phyloP scores from a whole-genome alignment of 2,329 filamentous ascomycete species.

The Ophiostoma australiae region DNA sequence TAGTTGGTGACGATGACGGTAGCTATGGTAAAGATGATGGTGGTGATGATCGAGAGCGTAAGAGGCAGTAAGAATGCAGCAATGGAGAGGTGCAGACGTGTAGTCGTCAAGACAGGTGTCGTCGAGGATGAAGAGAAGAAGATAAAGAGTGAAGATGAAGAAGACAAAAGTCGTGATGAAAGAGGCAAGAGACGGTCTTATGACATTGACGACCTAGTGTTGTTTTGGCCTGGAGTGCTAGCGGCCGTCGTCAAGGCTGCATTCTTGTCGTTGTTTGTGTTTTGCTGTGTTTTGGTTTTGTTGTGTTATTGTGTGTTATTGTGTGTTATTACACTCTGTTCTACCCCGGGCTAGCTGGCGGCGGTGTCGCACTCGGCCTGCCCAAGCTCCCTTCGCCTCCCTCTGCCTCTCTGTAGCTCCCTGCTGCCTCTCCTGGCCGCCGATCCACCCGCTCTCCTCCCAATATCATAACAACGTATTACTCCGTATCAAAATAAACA shows the following conservation, averaged over 20 bases:
- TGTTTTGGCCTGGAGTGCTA: not conserved
- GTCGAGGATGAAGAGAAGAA: not conserved
- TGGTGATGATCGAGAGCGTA: not conserved
- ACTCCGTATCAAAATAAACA: constrained; percentile 23
- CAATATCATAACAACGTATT: constrained; percentile 10
- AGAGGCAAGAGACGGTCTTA: not conserved
- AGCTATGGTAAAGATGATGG: not conserved
- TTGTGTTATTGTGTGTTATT: constrained; percentile 15
- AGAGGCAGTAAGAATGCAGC: not conserved
- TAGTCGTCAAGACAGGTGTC: not conserved
- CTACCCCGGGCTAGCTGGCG: constrained; percentile 4
- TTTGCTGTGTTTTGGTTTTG: constrained; percentile 10
- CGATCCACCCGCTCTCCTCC: constrained; percentile 8
- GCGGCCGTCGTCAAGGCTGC: constrained; percentile 21
- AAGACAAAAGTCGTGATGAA: constrained; percentile 8
- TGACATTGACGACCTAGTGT: constrained; percentile 1
- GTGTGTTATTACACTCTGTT: constrained; percentile 12
- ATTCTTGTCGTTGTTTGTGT: constrained; percentile 19
- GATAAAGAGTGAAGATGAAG: constrained; percentile 1
- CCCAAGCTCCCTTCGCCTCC: no score
- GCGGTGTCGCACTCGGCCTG: constrained; percentile 20
- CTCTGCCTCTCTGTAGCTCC: not conserved
- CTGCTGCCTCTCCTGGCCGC: constrained; percentile 8
- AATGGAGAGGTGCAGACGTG: not conserved
- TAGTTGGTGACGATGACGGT: not conserved